Base-by-base conservation (phyloP, 305 asterid genomes). In the Fraxinus ornus region DNA sequence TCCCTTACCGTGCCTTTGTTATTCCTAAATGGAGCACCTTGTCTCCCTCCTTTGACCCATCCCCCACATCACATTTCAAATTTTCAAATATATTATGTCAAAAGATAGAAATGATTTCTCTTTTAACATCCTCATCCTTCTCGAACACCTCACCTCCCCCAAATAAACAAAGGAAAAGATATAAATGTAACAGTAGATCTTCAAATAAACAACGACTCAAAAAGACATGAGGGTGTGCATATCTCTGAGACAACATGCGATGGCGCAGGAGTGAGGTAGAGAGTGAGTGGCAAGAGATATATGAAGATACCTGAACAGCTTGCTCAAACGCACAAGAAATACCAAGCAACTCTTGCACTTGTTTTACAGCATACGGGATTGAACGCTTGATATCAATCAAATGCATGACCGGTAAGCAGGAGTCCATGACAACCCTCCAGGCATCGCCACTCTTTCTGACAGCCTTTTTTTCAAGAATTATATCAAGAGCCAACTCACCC, bases 291-390 rank as follows among this genome's bases (percentile, higher is more conserved):
- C 33, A 62, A 62, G 72, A 62, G 33, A 21, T 7, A 10, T 64
- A 3, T 70, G 73, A 30, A 44, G 70, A 77, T 90, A 96, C 99
- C 99, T 94, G 98, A 87, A 96, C 97, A 86, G 97, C 98, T 88
- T 94, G 99, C 92, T 96, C 99, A 80, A 96, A 96, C 15, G 98
- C 94, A 91, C 99, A 96, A 81, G 99, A 93, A 79, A 96, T 92
- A 73, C 99, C 99, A 85, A 96, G 97, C 83, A 94, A 87, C 80
- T 96, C 97, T 83, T 94, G 93, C 75, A 96, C 95, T 92, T 96
- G 97, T 85, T 96, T 96, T 76, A 94, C 92, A 5, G 95, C 97
- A 87, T 91, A 92, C 60, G 98, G 99, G 64, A 90, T 89, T 15
- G 98, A 91, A 37, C 98, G 95, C 44, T 80, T 88, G 8, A 94